Percentiles rank a stretch among this genome's conserved stretches.
phyloP scores from a whole-genome alignment of 768 basidiomycete genomes.

The Tylopilus subfusipes region DNA sequence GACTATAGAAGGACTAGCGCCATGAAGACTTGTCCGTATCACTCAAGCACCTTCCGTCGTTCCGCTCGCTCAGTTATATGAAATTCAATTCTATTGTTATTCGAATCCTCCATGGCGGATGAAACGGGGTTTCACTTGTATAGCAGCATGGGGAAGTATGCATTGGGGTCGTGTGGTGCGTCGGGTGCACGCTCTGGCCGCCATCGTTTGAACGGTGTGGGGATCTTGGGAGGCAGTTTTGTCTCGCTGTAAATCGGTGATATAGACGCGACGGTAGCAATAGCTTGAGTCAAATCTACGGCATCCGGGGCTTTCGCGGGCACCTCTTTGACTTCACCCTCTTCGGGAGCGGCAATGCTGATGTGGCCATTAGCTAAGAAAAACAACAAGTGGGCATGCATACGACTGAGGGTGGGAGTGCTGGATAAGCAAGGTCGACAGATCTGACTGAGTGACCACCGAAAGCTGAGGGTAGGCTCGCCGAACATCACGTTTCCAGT shows the following conservation, averaged over 20 bases:
- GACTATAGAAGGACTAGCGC: not conserved
- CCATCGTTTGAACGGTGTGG: constrained; percentile 71
- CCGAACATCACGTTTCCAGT: constrained; percentile 95
- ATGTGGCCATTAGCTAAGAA: constrained; percentile 10
- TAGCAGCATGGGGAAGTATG: constrained; percentile 82
- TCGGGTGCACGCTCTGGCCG: constrained; percentile 63
- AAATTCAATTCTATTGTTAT: constrained; percentile 26
- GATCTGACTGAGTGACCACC: constrained; percentile 78
- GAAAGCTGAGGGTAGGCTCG: constrained; percentile 91
- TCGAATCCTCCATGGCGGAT: not conserved
- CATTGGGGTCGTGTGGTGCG: constrained; percentile 77
- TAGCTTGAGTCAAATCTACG: constrained; percentile 69
- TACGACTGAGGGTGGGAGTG: constrained; percentile 67
- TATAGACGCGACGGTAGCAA: constrained; percentile 56
- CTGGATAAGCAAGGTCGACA: constrained; percentile 77
- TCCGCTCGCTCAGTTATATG: constrained; percentile 15
- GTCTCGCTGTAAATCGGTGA: constrained; percentile 58
- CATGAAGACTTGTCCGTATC: not conserved
- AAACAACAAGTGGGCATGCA: constrained; percentile 29
- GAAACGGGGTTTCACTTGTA: constrained; percentile 40
- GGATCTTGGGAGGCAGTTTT: constrained; percentile 72
- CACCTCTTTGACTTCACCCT: constrained; percentile 41
- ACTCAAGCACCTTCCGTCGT: not conserved
- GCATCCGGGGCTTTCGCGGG: constrained; percentile 42
- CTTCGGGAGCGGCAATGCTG: constrained; percentile 53